Evolutionary conservation across 768 basidiomycete genomes (phyloP).

Genomic region (button mushroom (Agaricus bisporus)): DNA sequence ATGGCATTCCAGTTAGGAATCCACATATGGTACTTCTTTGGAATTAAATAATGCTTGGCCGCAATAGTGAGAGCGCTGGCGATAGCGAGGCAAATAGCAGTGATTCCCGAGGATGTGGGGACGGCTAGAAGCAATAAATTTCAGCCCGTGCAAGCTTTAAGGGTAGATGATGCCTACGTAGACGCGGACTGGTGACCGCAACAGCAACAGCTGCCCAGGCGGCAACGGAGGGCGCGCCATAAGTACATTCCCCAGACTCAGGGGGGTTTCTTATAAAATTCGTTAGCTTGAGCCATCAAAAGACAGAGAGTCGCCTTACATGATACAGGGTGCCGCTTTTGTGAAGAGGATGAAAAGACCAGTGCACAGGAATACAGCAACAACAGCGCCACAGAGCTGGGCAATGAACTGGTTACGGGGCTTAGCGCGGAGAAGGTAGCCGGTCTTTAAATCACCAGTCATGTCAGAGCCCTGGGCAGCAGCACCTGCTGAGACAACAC

Average conservation of each 20-base stretch:
- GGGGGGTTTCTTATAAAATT: slow-evolving; percentile 19
- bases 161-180: slow-evolving; percentile 28
- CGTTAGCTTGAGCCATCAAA: neutral
- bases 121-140: slow-evolving; percentile 28
- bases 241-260: slow-evolving; percentile 34
- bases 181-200: slow-evolving; percentile 40
- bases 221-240: slow-evolving; percentile 48
- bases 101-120: slow-evolving; percentile 49
- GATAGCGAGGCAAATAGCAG: slow-evolving; percentile 48
- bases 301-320: slow-evolving; percentile 23
- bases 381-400: slow-evolving; percentile 50
- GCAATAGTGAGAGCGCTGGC: slow-evolving; percentile 37
- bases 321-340: slow-evolving; percentile 56
- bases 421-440: slow-evolving; percentile 59
- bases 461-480: slow-evolving; percentile 58
- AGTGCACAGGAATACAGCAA: slow-evolving; percentile 53
- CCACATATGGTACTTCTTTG: slow-evolving; percentile 42
- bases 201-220: slow-evolving; percentile 54
- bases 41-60: slow-evolving; percentile 39
- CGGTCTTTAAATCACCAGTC: slow-evolving; percentile 67
- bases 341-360: slow-evolving; percentile 60
- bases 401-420: slow-evolving; percentile 59
- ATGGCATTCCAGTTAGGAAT: slow-evolving; percentile 55
- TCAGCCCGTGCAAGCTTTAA: neutral
- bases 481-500: slow-evolving; percentile 48